Conservation (phyloP, 352 stramenopile species). For the Globisporangium irregulare region DNA sequence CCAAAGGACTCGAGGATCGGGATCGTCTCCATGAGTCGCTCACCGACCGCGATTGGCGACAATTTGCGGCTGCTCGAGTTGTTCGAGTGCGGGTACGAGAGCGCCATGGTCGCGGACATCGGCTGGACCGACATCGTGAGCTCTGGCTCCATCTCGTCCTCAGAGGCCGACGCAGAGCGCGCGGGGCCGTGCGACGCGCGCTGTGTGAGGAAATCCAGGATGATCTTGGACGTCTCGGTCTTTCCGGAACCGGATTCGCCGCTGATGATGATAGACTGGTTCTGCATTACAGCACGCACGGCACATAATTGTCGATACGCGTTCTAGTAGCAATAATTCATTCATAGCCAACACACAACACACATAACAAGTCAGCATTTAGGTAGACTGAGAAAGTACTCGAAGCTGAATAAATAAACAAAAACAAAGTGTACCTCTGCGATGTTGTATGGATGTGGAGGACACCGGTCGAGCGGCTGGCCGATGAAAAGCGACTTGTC, state of each 20-base stretch:
- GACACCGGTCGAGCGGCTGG: constrained; percentile 63
- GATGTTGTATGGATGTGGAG: constrained; percentile 83
- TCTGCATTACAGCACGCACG: constrained; percentile 81
- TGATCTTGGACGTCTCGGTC: constrained; percentile 95
- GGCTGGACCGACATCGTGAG: constrained; percentile 46
- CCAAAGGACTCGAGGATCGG: constrained; percentile 92
- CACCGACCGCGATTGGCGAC: constrained; percentile 64
- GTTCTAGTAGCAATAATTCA: constrained; percentile 22
- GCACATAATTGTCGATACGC: constrained; percentile 82
- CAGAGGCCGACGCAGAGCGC: constrained; percentile 42
- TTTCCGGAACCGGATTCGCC: constrained; percentile 94
- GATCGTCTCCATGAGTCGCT: constrained; percentile 84
- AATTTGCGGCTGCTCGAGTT: constrained; percentile 46
- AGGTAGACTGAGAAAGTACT: background rate
- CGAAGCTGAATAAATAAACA: background rate
- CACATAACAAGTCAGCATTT: constrained; percentile 15
- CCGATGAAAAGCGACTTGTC: constrained; percentile 71
- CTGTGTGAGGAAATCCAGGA: constrained; percentile 83
- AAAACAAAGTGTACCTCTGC: constrained; percentile 32
- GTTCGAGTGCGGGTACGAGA: constrained; percentile 73
- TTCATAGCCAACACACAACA: background rate
- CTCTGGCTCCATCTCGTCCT: constrained; percentile 63
- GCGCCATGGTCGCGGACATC: constrained; percentile 43
- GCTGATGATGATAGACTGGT: constrained; percentile 94
- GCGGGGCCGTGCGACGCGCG: constrained; percentile 50